Percentiles rank a stretch among this genome's conserved stretches.
Evolutionary conservation across 495 filamentous ascomycete species (phyloP).

Genomic region (Daldinia vernicosa): DNA sequence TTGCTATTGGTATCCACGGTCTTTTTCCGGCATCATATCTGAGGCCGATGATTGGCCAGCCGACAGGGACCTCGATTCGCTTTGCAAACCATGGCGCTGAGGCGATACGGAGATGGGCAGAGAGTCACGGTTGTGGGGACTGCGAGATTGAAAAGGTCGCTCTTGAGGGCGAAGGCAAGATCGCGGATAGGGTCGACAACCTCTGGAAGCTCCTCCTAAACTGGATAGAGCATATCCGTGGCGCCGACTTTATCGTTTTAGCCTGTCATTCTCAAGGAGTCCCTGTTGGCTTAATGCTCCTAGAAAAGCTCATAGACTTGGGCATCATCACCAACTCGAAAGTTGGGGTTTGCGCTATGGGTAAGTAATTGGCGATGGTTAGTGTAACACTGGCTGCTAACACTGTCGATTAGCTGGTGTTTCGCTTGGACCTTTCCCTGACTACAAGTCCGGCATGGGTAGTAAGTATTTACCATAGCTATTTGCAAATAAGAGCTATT

Average conservation of each 20-base stretch:
- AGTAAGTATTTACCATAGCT: slow-evolving; percentile 24
- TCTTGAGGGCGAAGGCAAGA: slow-evolving; percentile 97
- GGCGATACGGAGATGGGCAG: slow-evolving; percentile 82
- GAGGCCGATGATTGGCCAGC: slow-evolving; percentile 88
- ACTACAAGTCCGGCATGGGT: slow-evolving; percentile 80
- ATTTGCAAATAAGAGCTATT: slow-evolving; percentile 1
- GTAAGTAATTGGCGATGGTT: slow-evolving; percentile 41
- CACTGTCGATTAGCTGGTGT: slow-evolving; percentile 71
- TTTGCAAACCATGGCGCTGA: slow-evolving; percentile 90
- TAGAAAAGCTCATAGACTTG: slow-evolving; percentile 87
- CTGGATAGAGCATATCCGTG: slow-evolving; percentile 89
- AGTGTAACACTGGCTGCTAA: slow-evolving; percentile 22
- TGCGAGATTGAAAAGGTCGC: slow-evolving; percentile 88
- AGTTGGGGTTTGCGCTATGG: slow-evolving; percentile 88
- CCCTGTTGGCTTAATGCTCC: slow-evolving; percentile 90
- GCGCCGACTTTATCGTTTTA: slow-evolving; percentile 87
- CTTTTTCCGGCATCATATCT: slow-evolving; percentile 89
- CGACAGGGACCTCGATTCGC: slow-evolving; percentile 91
- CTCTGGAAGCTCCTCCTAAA: slow-evolving; percentile 95
- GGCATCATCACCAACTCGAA: slow-evolving; percentile 72
- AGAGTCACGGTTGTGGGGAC: slow-evolving; percentile 68
- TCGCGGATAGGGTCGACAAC: slow-evolving; percentile 85
- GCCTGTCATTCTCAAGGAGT: slow-evolving; percentile 96
- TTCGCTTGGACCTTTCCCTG: slow-evolving; percentile 87
- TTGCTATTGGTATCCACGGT: slow-evolving; percentile 94